These are phyloP conservation scores for Ustilago cynodontis DNA, from an alignment of 1,284 basidiomycete genomes.

Conservation along the genomic window DNA sequence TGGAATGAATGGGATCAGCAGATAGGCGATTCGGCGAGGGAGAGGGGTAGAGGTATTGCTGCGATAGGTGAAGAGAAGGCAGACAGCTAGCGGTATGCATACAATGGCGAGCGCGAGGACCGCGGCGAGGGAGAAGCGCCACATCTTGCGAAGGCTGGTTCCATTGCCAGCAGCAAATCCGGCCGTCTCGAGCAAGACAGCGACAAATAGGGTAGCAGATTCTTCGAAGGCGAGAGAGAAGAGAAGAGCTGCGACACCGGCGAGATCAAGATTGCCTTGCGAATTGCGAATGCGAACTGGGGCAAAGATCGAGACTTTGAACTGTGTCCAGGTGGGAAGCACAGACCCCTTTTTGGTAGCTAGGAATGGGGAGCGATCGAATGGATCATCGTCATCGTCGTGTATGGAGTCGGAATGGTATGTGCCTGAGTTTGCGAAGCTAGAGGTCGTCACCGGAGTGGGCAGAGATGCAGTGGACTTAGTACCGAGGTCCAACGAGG, in stretches of 20 bases:
- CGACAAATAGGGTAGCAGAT: constrained; percentile 54
- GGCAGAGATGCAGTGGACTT: constrained; percentile 20
- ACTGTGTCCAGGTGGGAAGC: constrained; percentile 25
- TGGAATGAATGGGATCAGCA: constrained; percentile 50
- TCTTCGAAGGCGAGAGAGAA: constrained; percentile 65
- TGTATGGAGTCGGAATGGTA: constrained; percentile 29
- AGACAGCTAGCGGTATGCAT: constrained; percentile 55
- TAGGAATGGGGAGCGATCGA: constrained; percentile 38
- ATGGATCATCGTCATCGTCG: constrained; percentile 30
- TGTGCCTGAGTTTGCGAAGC: neutral
- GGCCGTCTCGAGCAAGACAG: constrained; percentile 62
- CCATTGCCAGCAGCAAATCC: constrained; percentile 39
- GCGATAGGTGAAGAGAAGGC: constrained; percentile 58
- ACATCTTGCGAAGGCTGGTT: constrained; percentile 27
- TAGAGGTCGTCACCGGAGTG: constrained; percentile 27
- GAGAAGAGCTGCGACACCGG: constrained; percentile 49
- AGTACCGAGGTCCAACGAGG: constrained; percentile 52
- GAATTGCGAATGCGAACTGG: constrained; percentile 32
- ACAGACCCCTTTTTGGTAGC: constrained; percentile 24
- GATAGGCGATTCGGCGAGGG: constrained; percentile 35
- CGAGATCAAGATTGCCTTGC: constrained; percentile 33
- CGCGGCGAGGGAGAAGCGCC: constrained; percentile 46
- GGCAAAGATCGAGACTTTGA: constrained; percentile 23
- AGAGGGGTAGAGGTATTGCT: constrained; percentile 37
- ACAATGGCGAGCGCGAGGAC: constrained; percentile 35